Percentiles rank a stretch among this genome's conserved stretches.
phyloP scores from a whole-genome alignment of 805 yeast species.

The Dipodascopsis tothii region DNA sequence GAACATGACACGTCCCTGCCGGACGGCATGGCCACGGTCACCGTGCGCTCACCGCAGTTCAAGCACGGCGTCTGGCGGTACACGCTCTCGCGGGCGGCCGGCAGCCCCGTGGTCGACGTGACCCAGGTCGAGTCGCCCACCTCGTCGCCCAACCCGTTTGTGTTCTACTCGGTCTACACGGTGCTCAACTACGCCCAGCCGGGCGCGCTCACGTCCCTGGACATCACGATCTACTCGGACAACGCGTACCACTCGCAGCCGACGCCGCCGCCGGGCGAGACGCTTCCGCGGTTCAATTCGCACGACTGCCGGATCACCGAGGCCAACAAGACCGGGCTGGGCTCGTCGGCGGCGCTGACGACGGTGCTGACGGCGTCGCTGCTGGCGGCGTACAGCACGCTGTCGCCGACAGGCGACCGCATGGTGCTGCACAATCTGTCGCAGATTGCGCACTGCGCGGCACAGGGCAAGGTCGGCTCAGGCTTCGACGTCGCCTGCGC shows the following conservation, averaged over 20 bases:
- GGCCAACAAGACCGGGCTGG: slow-evolving; percentile 90
- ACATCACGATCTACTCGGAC: slow-evolving; percentile 70
- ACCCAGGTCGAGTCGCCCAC: background rate
- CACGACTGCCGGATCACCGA: slow-evolving; percentile 55
- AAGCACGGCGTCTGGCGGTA: slow-evolving; percentile 62
- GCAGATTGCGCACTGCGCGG: slow-evolving; percentile 84
- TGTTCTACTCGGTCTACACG: slow-evolving; percentile 53
- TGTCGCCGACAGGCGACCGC: background rate
- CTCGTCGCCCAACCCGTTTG: slow-evolving; percentile 55
- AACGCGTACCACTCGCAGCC: slow-evolving; percentile 80
- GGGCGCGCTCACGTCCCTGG: slow-evolving; percentile 28
- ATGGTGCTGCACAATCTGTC: slow-evolving; percentile 68
- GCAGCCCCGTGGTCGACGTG: slow-evolving; percentile 10
- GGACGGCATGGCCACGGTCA: slow-evolving; percentile 30
- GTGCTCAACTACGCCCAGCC: slow-evolving; percentile 46
- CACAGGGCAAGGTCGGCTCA: slow-evolving; percentile 92
- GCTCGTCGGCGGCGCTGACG: slow-evolving; percentile 91
- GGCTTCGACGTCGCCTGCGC: slow-evolving; percentile 98
- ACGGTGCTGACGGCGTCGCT: slow-evolving; percentile 70
- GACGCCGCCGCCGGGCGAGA: slow-evolving; percentile 30
- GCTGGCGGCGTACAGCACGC: slow-evolving; percentile 39
- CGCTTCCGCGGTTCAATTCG: slow-evolving; percentile 41
- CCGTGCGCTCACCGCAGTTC: slow-evolving; percentile 71
- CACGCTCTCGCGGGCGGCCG: slow-evolving; percentile 5
- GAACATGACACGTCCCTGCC: slow-evolving; percentile 8